Base-by-base conservation (phyloP, 768 basidiomycete genomes). In the Candolleomyces aberdarensis region DNA sequence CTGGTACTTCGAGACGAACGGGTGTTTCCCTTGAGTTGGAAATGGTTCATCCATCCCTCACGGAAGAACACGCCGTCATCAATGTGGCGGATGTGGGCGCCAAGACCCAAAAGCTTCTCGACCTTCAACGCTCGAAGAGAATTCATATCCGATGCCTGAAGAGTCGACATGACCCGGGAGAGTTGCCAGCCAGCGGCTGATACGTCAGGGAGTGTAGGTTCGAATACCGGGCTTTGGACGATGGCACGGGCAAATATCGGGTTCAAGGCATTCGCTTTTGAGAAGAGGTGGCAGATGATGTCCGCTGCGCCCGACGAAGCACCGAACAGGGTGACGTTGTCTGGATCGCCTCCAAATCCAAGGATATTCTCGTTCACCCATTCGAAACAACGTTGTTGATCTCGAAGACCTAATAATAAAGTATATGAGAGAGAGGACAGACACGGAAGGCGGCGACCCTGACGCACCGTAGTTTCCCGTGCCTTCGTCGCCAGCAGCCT, bases 221-320 rank as follows among this genome's bases (percentile, higher is more conserved):
- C 87, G 59, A 89, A 71, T 39, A 88, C 75, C 5, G 86, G 81
- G 56, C 86, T 89, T 69, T 92, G 91, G n/a, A 89, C 73, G 65
- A 92, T 88, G 10, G 88, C 86, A 13, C 89, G 89, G 60, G 84
- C 77, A 73, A 92, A 91, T 31, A 91, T 70, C 17, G 87, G 89
- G 2, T 72, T 69, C 2, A 72, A 70, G 41, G 85, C 79, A 72
- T 92, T 92, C 20, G 76, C 75, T 26, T 74, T 75, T 13, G 91
- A 92, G 61, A 88, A 79, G 11, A 92, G 74, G 62, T 88, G 85
- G 57, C 75, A 80, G 19, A 86, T 67, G 69, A 89, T 83, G 61
- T 88, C 84, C 41, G 83, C 81, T 44, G 79, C 83, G 11, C 83
- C 83, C 32, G 82, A 78, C 0, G 80, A 79, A 63, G 74, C 71